These are phyloP conservation scores for Byssochlamys sp. DNA, from an alignment of 2,329 filamentous ascomycete genomes.

Conservation along the genomic window DNA sequence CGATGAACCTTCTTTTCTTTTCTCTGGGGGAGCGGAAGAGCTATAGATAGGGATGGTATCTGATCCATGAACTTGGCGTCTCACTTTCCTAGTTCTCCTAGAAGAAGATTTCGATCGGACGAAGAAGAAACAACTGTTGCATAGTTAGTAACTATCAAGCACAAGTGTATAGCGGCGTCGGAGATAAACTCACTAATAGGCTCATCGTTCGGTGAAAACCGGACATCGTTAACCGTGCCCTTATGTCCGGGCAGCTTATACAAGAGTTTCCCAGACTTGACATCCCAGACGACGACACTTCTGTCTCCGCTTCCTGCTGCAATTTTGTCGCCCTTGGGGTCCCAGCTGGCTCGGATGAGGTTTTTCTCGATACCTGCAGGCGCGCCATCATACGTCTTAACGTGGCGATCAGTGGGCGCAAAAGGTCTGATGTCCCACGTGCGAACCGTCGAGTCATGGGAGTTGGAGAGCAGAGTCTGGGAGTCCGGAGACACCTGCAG, in stretches of 20 bases:
- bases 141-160: conserved; percentile 10
- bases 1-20: background rate
- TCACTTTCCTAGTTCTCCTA: conserved; percentile 69
- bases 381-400: conserved; percentile 87
- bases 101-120: conserved; percentile 74
- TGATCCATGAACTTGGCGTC: background rate
- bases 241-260: conserved; percentile 95
- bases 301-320: conserved; percentile 83
- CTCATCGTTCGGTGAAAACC: conserved; percentile 75
- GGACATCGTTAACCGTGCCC: conserved; percentile 87
- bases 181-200: conserved; percentile 64
- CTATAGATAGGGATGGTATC: background rate
- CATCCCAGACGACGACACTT: conserved; percentile 84
- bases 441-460: conserved; percentile 84
- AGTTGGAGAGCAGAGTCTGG: conserved; percentile 79
- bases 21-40: background rate
- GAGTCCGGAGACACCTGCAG: conserved; percentile 86
- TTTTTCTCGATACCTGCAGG: conserved; percentile 83
- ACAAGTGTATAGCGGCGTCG: background rate
- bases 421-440: conserved; percentile 97
- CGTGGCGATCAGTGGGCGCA: conserved; percentile 73
- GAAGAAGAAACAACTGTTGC: conserved; percentile 70
- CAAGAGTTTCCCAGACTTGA: conserved; percentile 73
- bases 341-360: conserved; percentile 81
- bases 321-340: conserved; percentile 72